phyloP scores from a whole-genome alignment of 768 basidiomycete genomes.

The Mycena kentingensis region DNA sequence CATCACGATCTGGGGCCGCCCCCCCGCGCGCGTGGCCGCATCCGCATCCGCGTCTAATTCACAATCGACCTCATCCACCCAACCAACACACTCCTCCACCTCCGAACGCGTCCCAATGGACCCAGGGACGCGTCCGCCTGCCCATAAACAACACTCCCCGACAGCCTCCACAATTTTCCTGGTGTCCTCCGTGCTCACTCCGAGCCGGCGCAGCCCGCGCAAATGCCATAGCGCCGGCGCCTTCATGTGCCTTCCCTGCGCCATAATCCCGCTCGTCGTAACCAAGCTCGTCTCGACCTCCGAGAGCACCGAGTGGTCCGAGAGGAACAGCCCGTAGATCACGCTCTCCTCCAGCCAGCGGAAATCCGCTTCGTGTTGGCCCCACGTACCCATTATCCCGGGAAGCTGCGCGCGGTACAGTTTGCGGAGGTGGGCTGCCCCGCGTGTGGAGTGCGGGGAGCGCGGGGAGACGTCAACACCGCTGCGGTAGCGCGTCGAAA shows the following conservation, averaged over 20 bases:
- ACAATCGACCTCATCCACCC: constrained; percentile 1
- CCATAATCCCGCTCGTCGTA: neutral
- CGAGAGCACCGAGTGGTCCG: neutral
- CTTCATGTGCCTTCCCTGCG: constrained; percentile 1
- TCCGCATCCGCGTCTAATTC: neutral
- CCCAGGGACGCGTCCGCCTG: neutral
- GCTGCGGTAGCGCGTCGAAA: neutral
- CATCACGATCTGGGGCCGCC: no score
- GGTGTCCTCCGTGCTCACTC: neutral
- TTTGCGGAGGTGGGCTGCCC: neutral
- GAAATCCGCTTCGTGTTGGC: neutral
- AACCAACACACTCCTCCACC: neutral
- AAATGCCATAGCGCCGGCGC: neutral
- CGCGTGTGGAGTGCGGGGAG: neutral
- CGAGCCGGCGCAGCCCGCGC: neutral
- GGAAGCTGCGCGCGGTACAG: neutral
- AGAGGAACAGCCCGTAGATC: constrained; percentile 2
- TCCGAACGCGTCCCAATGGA: neutral
- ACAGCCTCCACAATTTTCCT: neutral
- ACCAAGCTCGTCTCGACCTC: constrained; percentile 1
- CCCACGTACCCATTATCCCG: neutral
- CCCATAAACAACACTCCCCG: neutral
- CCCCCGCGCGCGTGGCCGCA: no score
- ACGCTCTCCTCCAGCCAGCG: constrained; percentile 3
- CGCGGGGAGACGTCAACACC: neutral